A percentile compares a stretch with the other conserved stretches of the same genome.
Evolutionary conservation across 2,329 filamentous ascomycete species (phyloP).

Genomic region (Zasmidium angulare): DNA sequence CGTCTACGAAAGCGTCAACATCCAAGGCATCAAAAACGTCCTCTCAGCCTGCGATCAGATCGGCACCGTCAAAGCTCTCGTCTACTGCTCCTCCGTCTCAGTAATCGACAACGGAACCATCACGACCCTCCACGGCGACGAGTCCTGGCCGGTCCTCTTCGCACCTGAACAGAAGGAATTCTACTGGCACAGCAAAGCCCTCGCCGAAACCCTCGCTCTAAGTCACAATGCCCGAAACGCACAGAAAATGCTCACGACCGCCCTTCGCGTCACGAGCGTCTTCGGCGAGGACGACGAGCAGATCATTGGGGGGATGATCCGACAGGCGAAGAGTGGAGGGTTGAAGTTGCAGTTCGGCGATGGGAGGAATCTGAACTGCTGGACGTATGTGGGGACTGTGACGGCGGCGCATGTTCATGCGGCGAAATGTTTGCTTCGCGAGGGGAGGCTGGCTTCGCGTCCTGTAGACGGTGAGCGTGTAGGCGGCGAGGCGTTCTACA

Average conservation of each 20-base stretch:
- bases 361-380: neutral
- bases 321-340: neutral
- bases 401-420: neutral
- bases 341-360: neutral
- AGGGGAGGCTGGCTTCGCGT: neutral
- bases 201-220: neutral
- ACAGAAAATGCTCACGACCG: neutral
- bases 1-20: neutral
- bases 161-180: neutral
- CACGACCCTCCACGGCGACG: neutral
- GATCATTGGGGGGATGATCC: neutral
- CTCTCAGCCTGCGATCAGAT: neutral
- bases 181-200: neutral
- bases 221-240: neutral
- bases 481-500: slow-evolving; percentile 1
- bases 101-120: neutral
- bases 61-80: neutral
- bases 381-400: neutral
- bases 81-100: neutral
- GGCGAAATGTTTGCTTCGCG: neutral
- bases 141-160: neutral
- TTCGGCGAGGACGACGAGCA: neutral
- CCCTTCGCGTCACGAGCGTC: neutral
- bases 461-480: neutral
- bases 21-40: neutral